Conservation (phyloP, 2,329 filamentous ascomycete genomes). For the Penicillium paneum region DNA sequence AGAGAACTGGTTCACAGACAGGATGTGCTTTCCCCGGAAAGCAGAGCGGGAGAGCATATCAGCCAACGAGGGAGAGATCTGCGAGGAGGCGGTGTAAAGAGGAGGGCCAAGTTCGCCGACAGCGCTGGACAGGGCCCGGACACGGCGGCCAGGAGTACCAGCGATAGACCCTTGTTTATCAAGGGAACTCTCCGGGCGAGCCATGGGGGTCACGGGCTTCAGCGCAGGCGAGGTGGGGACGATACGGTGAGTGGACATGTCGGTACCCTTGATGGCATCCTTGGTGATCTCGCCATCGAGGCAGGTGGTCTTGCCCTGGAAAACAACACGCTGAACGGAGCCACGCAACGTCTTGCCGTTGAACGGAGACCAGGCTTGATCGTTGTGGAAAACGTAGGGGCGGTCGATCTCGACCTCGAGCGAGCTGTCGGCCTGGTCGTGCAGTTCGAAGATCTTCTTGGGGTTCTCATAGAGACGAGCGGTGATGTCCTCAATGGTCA, state of each 20-base stretch:
- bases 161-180: constrained; percentile 39
- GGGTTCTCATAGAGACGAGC: constrained; percentile 71
- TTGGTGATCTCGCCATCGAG: constrained; percentile 64
- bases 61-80: constrained; percentile 57
- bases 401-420: constrained; percentile 75
- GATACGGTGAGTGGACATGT: constrained; percentile 68
- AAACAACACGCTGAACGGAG: constrained; percentile 70
- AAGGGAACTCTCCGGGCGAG: constrained; percentile 37
- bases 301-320: constrained; percentile 70
- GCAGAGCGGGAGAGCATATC: constrained; percentile 74
- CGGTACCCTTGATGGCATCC: constrained; percentile 60
- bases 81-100: constrained; percentile 49
- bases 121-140: constrained; percentile 27
- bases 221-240: constrained; percentile 55
- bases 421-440: constrained; percentile 70
- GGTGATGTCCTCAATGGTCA: constrained; percentile 72
- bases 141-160: constrained; percentile 37
- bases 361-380: constrained; percentile 66
- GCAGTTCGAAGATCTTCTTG: constrained; percentile 76
- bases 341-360: constrained; percentile 66
- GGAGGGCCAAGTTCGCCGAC: constrained; percentile 41
- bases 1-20: constrained; percentile 88
- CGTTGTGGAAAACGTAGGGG: constrained; percentile 57
- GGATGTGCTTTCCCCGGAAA: constrained; percentile 85
- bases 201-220: constrained; percentile 48